Conservation (phyloP, 305 asterid genomes). For the Solanum aculeatissimum region DNA sequence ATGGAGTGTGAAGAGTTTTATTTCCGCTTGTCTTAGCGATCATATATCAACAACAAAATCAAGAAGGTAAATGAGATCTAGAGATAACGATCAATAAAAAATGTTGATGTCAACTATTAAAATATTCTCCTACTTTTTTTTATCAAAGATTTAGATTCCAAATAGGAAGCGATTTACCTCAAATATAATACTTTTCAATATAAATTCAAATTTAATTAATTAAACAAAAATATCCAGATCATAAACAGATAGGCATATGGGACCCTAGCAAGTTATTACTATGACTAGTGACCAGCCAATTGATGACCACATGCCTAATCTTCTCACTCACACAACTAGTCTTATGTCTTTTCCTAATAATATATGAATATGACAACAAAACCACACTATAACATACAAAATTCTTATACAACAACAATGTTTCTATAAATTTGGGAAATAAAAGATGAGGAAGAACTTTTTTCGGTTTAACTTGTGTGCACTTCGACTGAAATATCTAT, state of each 20-base stretch:
- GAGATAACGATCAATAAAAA: too few species aligned
- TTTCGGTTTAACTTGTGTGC: background rate
- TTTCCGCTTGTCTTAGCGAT: too few species aligned
- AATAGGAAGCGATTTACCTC: too few species aligned
- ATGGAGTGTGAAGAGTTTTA: too few species aligned
- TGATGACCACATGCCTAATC: constrained; percentile 3
- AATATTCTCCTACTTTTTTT: too few species aligned
- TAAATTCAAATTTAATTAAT: background rate
- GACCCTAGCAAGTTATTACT: background rate
- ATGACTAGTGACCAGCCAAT: constrained; percentile 5
- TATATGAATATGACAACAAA: background rate
- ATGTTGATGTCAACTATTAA: too few species aligned
- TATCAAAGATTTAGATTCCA: too few species aligned
- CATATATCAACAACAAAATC: too few species aligned
- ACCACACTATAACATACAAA: background rate
- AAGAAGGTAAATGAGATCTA: too few species aligned
- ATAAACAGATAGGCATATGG: background rate
- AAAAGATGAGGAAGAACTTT: too few species aligned
- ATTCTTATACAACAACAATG: background rate
- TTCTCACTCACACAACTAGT: background rate
- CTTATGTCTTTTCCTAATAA: constrained; percentile 1
- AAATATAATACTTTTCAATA: too few species aligned
- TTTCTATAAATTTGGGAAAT: background rate
- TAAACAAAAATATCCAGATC: background rate
- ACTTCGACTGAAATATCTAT: background rate